phyloP scores from a whole-genome alignment of 768 basidiomycete species.

The Agrocybe pediades region DNA sequence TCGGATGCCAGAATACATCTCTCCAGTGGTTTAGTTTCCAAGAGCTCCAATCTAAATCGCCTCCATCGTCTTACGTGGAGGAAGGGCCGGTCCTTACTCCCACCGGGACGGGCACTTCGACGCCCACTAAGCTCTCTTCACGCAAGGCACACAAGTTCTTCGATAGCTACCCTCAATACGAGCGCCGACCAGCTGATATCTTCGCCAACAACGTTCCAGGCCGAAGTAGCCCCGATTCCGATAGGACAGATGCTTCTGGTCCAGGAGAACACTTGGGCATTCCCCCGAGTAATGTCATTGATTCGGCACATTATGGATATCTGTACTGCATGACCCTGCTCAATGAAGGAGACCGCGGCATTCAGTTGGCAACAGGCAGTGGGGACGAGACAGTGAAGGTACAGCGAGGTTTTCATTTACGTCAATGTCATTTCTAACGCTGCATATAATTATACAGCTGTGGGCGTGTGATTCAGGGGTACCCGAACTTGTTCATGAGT shows the following conservation, averaged over 20 bases:
- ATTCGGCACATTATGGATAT: constrained; percentile 94
- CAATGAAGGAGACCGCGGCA: constrained; percentile 22
- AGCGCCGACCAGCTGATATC: constrained; percentile 68
- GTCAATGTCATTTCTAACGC: background rate
- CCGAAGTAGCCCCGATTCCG: constrained; percentile 33
- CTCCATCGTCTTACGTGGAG: constrained; percentile 15
- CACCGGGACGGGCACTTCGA: constrained; percentile 40
- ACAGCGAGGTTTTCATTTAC: background rate
- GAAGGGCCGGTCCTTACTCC: constrained; percentile 12
- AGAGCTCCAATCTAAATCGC: constrained; percentile 16
- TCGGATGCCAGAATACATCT: constrained; percentile 93
- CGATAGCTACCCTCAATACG: constrained; percentile 81
- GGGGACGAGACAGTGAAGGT: constrained; percentile 93
- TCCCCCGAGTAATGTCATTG: constrained; percentile 69
- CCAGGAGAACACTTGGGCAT: constrained; percentile 53
- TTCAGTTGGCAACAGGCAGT: constrained; percentile 77
- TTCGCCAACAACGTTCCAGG: constrained; percentile 56
- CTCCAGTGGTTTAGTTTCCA: constrained; percentile 84
- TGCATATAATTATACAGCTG: constrained; percentile 40
- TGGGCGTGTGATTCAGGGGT: constrained; percentile 56
- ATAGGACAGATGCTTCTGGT: constrained; percentile 25
- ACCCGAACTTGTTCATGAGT: constrained; percentile 60
- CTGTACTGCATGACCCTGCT: constrained; percentile 75
- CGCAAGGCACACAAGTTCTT: constrained; percentile 87
- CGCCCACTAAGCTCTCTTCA: constrained; percentile 30